Evolutionary conservation across 352 stramenopile genomes (phyloP).

Genomic region (Globisporangium lucens): DNA sequence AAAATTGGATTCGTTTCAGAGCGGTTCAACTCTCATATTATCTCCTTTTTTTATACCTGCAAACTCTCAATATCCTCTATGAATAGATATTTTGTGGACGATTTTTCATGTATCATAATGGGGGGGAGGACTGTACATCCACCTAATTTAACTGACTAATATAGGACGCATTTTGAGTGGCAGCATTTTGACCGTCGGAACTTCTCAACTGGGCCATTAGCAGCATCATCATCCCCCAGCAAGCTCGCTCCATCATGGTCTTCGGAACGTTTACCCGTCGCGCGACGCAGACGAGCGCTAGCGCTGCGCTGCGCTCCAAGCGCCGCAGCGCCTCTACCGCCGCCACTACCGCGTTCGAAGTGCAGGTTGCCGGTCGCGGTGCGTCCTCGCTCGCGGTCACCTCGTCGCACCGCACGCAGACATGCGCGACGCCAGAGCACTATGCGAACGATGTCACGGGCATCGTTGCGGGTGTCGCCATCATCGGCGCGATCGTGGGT

Average conservation of each 20-base stretch:
- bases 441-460: conserved; percentile 52
- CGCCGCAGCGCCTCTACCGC: conserved; percentile 9
- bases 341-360: not conserved
- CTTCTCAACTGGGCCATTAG: not conserved
- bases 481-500: conserved; percentile 60
- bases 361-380: not conserved
- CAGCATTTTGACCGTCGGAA: not conserved
- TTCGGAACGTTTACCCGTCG: conserved; percentile 31
- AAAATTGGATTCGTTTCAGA: no score
- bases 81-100: no score
- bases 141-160: not conserved
- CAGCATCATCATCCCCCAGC: not conserved
- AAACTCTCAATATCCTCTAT: no score
- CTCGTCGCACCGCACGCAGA: not conserved
- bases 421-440: conserved; percentile 21
- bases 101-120: no score
- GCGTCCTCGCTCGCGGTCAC: conserved; percentile 5
- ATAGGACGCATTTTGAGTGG: not conserved
- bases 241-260: conserved; percentile 19
- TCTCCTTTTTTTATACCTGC: no score
- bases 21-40: no score
- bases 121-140: no score
- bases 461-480: conserved; percentile 63
- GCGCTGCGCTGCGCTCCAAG: not conserved
- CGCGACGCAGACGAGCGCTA: conserved; percentile 22